These are phyloP conservation scores for Setaria viridis DNA, from an alignment of 202 grass and related monocot genomes.

Conservation along the genomic window DNA sequence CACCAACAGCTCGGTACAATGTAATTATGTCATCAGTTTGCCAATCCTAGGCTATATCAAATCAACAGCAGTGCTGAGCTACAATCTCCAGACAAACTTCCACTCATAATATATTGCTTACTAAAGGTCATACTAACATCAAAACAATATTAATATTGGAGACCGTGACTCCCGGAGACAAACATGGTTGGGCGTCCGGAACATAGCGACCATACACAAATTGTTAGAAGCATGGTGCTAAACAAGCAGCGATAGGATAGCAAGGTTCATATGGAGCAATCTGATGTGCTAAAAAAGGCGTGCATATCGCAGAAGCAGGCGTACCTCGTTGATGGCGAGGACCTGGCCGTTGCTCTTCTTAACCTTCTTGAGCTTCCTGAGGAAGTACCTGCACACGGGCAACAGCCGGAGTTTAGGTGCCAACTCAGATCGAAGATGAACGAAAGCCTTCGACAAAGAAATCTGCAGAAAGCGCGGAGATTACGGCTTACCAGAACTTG, in stretches of 20 bases:
- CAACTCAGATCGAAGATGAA: conserved; percentile 1
- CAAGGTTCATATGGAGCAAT: background rate
- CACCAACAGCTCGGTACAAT: background rate
- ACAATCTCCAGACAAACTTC: background rate
- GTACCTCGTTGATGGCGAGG: conserved; percentile 86
- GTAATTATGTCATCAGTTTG: background rate
- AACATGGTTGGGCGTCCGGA: background rate
- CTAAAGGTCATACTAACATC: background rate
- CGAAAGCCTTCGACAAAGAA: background rate
- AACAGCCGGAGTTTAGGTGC: background rate
- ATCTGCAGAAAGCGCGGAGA: background rate
- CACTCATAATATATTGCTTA: too few species aligned
- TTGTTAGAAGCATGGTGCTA: background rate
- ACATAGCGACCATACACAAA: background rate
- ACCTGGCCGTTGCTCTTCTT: conserved; percentile 97
- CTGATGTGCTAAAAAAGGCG: background rate
- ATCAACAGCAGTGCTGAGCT: background rate
- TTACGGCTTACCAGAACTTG: conserved; percentile 74
- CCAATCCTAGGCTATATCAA: background rate
- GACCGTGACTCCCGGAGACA: background rate
- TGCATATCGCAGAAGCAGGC: background rate
- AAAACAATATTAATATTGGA: background rate
- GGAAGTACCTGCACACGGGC: conserved; percentile 65
- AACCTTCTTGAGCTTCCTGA: conserved; percentile 97
- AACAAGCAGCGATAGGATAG: background rate